Evolutionary conservation across 116 monocot species (phyloP).

Genomic region (Papilionanthe hybrid): DNA sequence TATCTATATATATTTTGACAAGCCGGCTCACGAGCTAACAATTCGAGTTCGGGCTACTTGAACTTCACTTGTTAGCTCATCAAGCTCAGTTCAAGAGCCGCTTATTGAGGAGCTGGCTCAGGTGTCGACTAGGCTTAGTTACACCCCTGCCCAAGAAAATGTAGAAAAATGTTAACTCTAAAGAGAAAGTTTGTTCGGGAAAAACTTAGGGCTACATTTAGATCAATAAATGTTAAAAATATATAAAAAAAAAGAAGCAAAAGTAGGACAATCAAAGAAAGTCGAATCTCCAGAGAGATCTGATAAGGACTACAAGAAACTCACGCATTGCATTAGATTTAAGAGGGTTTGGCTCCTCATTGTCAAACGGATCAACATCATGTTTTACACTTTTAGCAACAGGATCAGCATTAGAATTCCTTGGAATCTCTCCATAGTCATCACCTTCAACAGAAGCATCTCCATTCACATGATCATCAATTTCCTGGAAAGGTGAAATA

Average conservation of each 20-base stretch:
- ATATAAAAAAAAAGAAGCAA: too few species aligned
- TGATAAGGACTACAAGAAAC: slow-evolving; percentile 9
- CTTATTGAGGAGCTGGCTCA: too few species aligned
- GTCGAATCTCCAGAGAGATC: not conserved
- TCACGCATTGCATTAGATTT: slow-evolving; percentile 87
- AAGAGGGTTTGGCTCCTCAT: slow-evolving; percentile 67
- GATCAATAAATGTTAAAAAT: too few species aligned
- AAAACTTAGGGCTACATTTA: slow-evolving; percentile 1
- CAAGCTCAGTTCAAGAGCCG: too few species aligned
- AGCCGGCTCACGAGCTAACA: too few species aligned
- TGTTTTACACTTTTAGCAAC: slow-evolving; percentile 10
- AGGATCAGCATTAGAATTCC: slow-evolving; percentile 10
- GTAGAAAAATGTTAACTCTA: not conserved
- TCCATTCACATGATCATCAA: slow-evolving; percentile 23
- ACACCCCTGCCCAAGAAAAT: not conserved
- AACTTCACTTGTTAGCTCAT: too few species aligned
- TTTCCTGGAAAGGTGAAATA: slow-evolving; percentile 27
- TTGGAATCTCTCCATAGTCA: slow-evolving; percentile 14
- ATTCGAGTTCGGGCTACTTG: too few species aligned
- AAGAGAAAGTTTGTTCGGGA: not conserved
- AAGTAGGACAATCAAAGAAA: not conserved
- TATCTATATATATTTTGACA: too few species aligned
- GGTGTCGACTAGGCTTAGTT: too few species aligned
- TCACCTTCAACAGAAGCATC: slow-evolving; percentile 15
- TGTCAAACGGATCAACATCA: slow-evolving; percentile 55